Conservation (phyloP, 306 rosid species). For the Prosopis cineraria region DNA sequence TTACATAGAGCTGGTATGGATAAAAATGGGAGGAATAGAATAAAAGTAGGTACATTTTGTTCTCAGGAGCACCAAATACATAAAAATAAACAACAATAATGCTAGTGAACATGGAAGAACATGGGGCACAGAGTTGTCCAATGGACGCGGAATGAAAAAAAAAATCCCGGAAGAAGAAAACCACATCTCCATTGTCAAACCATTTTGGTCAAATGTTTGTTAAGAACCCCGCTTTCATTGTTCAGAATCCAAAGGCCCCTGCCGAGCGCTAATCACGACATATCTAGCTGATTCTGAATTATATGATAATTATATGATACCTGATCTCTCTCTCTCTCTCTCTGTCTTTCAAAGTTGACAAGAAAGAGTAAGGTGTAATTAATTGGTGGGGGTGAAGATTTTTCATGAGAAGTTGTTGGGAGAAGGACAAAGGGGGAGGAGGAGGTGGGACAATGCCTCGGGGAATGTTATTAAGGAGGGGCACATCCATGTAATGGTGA, state of each 20-base stretch:
- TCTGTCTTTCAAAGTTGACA: slow-evolving; percentile 35
- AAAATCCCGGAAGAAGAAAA: slow-evolving; percentile 12
- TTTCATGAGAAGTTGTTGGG: slow-evolving; percentile 45
- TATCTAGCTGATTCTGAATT: slow-evolving; percentile 11
- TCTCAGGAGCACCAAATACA: slow-evolving; percentile 1
- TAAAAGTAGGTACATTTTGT: slow-evolving; percentile 28
- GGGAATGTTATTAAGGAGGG: slow-evolving; percentile 46
- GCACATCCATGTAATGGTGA: slow-evolving; percentile 2
- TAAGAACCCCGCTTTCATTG: slow-evolving; percentile 32
- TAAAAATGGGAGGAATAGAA: slow-evolving; percentile 32
- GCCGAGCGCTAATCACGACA: slow-evolving; percentile 73
- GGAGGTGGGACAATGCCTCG: slow-evolving; percentile 49
- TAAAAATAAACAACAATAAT: slow-evolving; percentile 3
- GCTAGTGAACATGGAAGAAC: slow-evolving; percentile 52
- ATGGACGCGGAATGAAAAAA: not conserved
- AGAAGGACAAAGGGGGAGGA: slow-evolving; percentile 31
- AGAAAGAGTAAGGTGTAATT: slow-evolving; percentile 33
- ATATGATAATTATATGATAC: too few species aligned
- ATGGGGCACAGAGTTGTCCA: slow-evolving; percentile 57
- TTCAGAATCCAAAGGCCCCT: slow-evolving; percentile 59
- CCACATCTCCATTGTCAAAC: not conserved
- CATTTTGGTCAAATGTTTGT: slow-evolving; percentile 57
- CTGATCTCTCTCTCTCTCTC: slow-evolving; percentile 13
- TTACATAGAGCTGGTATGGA: slow-evolving; percentile 54
- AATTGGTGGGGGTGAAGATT: slow-evolving; percentile 28